Evolutionary conservation across 306 rosid genomes (phyloP).

Genomic region (Corylus avellana): DNA sequence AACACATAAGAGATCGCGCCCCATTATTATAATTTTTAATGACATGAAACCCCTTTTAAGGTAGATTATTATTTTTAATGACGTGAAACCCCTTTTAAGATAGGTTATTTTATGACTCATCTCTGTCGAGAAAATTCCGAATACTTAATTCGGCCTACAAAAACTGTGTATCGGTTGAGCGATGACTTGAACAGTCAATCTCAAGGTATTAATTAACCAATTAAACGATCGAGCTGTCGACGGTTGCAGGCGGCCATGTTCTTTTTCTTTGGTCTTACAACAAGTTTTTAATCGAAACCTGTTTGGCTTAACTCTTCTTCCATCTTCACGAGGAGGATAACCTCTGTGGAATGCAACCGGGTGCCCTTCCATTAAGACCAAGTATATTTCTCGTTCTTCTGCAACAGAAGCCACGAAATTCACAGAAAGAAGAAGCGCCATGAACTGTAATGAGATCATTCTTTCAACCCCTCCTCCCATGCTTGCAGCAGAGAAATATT

Average conservation of each 20-base stretch:
- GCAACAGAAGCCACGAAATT: slow-evolving; percentile 25
- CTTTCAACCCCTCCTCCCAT: slow-evolving; percentile 16
- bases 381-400: slow-evolving; percentile 58
- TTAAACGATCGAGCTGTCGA: not conserved
- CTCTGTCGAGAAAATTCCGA: no score
- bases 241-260: not conserved
- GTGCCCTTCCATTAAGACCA: slow-evolving; percentile 68
- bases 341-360: slow-evolving; percentile 46
- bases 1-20: no score
- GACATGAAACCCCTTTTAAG: no score
- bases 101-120: no score
- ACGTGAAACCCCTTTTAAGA: no score
- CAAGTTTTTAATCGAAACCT: slow-evolving; percentile 28
- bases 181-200: no score
- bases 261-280: not conserved
- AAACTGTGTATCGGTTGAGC: no score
- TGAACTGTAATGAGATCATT: not conserved
- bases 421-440: slow-evolving; percentile 15
- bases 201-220: no score
- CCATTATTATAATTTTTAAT: no score
- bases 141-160: no score
- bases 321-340: slow-evolving; percentile 20
- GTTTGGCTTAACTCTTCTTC: slow-evolving; percentile 22
- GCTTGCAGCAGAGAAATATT: not conserved
- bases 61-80: no score